Percentiles rank a stretch among this genome's conserved stretches.
Evolutionary conservation across 2,329 filamentous ascomycete species (phyloP).

Genomic region (Alternaria viburni): DNA sequence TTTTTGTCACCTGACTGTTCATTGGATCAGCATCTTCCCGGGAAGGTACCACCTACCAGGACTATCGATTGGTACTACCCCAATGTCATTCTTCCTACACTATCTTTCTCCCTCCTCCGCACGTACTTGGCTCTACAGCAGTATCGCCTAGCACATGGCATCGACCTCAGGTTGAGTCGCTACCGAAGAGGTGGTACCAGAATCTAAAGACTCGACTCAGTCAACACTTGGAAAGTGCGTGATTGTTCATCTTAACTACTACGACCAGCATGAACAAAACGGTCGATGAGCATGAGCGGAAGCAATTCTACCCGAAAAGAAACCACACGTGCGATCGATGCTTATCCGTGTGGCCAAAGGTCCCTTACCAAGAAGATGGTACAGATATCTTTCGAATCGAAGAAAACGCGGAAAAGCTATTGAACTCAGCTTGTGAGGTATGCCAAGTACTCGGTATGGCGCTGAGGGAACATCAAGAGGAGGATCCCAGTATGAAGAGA

Average conservation of each 20-base stretch:
- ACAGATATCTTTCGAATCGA: not conserved
- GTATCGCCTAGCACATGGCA: too few relatives aligned
- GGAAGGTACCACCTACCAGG: too few relatives aligned
- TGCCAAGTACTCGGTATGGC: not conserved
- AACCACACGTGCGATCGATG: not conserved
- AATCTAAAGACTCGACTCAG: too few relatives aligned
- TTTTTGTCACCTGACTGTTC: too few relatives aligned
- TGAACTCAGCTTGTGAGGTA: not conserved
- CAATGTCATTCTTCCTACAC: too few relatives aligned
- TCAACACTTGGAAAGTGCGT: too few relatives aligned
- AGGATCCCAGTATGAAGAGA: rapidly evolving
- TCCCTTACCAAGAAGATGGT: rapidly evolving
- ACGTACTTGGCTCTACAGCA: too few relatives aligned
- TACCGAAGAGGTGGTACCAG: too few relatives aligned
- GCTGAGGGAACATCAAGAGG: rapidly evolving
- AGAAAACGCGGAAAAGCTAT: not conserved
- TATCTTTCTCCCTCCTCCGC: too few relatives aligned
- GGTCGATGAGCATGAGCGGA: rapidly evolving
- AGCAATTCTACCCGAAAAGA: rapidly evolving
- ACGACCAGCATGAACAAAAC: rapidly evolving
- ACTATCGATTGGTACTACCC: too few relatives aligned
- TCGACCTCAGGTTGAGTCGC: too few relatives aligned
- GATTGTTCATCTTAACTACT: not conserved
- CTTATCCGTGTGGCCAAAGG: rapidly evolving
- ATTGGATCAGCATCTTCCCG: too few relatives aligned